phyloP scores from a whole-genome alignment of 495 filamentous ascomycete species.

The Podospora didyma region DNA sequence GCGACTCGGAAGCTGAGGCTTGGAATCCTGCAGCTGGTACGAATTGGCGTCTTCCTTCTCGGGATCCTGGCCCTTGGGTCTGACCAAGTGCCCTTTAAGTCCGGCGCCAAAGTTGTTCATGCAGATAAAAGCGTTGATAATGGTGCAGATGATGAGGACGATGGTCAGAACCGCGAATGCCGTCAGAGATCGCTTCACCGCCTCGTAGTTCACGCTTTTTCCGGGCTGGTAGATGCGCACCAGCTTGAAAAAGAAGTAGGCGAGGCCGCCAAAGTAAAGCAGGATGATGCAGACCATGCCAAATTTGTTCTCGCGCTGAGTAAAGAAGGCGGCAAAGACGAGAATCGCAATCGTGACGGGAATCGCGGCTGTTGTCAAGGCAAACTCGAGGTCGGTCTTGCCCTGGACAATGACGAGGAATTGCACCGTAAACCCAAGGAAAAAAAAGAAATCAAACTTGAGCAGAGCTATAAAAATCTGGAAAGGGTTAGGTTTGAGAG shows the following conservation, averaged over 20 bases:
- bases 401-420: constrained; percentile 87
- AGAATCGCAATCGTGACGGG: constrained; percentile 88
- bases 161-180: constrained; percentile 93
- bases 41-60: constrained; percentile 72
- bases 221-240: constrained; percentile 80
- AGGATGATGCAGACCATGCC: constrained; percentile 78
- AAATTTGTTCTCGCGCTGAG: constrained; percentile 71
- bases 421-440: constrained; percentile 95
- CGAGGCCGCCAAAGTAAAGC: constrained; percentile 83
- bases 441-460: constrained; percentile 99
- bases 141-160: constrained; percentile 80
- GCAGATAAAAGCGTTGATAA: constrained; percentile 82
- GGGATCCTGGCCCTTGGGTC: constrained; percentile 56
- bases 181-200: constrained; percentile 76
- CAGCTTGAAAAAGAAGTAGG: constrained; percentile 98
- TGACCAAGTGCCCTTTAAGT: constrained; percentile 78
- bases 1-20: constrained; percentile 59
- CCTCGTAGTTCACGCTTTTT: constrained; percentile 54
- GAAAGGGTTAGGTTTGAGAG: constrained; percentile 24
- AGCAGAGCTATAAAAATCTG: constrained; percentile 96
- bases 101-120: constrained; percentile 87
- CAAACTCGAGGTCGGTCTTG: constrained; percentile 68
- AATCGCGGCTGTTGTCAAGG: constrained; percentile 81
- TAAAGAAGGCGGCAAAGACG: constrained; percentile 76
- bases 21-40: constrained; percentile 58